These are phyloP conservation scores for Karstenula rhodostoma DNA, from an alignment of 2,329 filamentous ascomycete species.

Conservation along the genomic window DNA sequence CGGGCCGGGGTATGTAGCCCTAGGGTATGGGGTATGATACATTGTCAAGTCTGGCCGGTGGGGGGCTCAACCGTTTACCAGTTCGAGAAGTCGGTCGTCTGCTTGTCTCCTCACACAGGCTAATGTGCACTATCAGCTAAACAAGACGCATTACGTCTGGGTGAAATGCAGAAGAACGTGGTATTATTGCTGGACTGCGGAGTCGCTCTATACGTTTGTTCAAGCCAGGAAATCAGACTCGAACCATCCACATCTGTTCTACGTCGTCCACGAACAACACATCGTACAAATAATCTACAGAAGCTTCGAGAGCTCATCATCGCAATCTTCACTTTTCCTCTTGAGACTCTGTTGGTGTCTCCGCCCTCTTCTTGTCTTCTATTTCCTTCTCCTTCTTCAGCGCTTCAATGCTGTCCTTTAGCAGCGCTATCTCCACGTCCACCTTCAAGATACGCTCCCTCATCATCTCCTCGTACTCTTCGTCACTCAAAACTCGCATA, in stretches of 20 bases:
- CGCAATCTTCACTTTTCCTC: not conserved
- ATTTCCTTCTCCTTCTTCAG: constrained; percentile 45
- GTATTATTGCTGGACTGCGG: not conserved
- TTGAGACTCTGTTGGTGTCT: constrained; percentile 3
- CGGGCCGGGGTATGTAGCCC: not conserved
- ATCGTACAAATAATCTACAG: not conserved
- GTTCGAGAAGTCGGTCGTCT: not conserved
- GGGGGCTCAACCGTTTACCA: not conserved
- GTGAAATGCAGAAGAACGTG: not conserved
- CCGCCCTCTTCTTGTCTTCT: constrained; percentile 24
- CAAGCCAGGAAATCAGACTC: not conserved
- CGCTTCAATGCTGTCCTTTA: constrained; percentile 76
- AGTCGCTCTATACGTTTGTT: not conserved
- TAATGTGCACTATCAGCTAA: not conserved
- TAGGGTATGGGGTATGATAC: not conserved
- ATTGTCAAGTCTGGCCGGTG: not conserved
- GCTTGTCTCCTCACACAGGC: not conserved
- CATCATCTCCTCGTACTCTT: constrained; percentile 76
- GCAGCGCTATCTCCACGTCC: constrained; percentile 78
- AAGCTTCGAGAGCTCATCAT: not conserved
- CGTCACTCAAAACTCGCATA: constrained; percentile 72
- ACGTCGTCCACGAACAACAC: not conserved
- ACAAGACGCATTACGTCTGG: not conserved
- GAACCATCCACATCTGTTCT: not conserved
- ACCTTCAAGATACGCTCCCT: constrained; percentile 74